Conservation (phyloP, 2,329 filamentous ascomycete species). For the Claviceps purpurea region DNA sequence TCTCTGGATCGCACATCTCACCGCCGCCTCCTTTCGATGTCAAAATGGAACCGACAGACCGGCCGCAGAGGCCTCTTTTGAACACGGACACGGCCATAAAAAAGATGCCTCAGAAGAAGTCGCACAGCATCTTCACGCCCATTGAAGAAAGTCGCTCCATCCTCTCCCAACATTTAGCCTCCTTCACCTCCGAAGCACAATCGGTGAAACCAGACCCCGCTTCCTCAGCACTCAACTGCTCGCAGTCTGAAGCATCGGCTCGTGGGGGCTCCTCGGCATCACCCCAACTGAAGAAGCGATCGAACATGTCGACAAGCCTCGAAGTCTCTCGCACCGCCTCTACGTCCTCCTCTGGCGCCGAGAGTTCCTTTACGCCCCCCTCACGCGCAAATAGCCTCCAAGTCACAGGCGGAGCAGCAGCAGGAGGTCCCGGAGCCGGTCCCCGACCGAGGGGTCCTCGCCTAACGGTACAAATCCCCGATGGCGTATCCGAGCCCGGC, state of each 20-base stretch:
- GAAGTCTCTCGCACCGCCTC: conserved; percentile 35
- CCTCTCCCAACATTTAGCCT: conserved; percentile 67
- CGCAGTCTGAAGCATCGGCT: conserved; percentile 50
- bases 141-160: conserved; percentile 89
- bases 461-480: conserved; percentile 88
- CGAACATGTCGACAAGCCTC: conserved; percentile 33
- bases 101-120: conserved; percentile 61
- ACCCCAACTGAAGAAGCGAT: conserved; percentile 34
- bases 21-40: conserved; percentile 36
- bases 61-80: conserved; percentile 31
- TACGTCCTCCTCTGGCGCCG: conserved; percentile 46
- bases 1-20: conserved; percentile 34
- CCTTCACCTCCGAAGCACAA: conserved; percentile 44
- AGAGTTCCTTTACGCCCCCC: conserved; percentile 54
- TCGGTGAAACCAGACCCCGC: conserved; percentile 23
- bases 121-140: conserved; percentile 91
- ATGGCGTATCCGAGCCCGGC: conserved; percentile 68
- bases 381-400: conserved; percentile 67
- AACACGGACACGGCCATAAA: conserved; percentile 41
- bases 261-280: conserved; percentile 40
- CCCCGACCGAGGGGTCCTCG: conserved; percentile 66
- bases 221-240: conserved; percentile 27
- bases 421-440: conserved; percentile 35
- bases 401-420: conserved; percentile 14
- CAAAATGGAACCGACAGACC: conserved; percentile 34